phyloP scores from a whole-genome alignment of 106 monocot species.

The Dendrobium chrysotoxum region DNA sequence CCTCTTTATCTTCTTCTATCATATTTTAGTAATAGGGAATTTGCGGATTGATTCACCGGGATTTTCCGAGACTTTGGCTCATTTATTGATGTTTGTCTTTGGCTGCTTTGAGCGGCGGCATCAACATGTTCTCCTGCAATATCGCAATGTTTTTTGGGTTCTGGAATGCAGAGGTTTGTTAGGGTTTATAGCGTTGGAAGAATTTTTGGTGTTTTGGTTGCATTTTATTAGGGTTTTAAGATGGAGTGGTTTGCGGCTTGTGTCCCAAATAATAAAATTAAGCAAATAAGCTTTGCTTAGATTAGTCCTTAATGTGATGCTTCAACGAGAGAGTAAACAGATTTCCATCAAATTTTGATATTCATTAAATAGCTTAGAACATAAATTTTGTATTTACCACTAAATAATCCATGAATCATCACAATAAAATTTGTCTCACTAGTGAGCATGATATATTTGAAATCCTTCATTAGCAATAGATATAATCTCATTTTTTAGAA shows the following conservation, averaged over 20 bases:
- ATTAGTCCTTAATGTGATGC: too few relatives aligned
- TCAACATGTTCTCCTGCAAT: neutral
- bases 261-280: neutral
- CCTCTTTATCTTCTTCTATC: neutral
- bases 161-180: neutral
- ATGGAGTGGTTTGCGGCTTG: neutral
- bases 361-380: too few relatives aligned
- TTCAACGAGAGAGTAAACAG: too few relatives aligned
- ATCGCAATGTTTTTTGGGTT: neutral
- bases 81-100: neutral
- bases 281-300: too few relatives aligned
- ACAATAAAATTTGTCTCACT: too few relatives aligned
- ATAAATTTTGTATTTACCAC: too few relatives aligned
- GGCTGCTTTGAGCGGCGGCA: neutral
- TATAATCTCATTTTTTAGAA: too few relatives aligned
- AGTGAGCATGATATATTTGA: too few relatives aligned
- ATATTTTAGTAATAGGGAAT: neutral
- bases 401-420: too few relatives aligned
- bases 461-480: too few relatives aligned
- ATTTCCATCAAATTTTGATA: too few relatives aligned
- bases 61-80: neutral
- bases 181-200: neutral
- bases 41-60: neutral
- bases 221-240: constrained; percentile 1
- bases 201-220: neutral